Conservation (phyloP, 495 filamentous ascomycete species). For the Aspergillus homomorphus region DNA sequence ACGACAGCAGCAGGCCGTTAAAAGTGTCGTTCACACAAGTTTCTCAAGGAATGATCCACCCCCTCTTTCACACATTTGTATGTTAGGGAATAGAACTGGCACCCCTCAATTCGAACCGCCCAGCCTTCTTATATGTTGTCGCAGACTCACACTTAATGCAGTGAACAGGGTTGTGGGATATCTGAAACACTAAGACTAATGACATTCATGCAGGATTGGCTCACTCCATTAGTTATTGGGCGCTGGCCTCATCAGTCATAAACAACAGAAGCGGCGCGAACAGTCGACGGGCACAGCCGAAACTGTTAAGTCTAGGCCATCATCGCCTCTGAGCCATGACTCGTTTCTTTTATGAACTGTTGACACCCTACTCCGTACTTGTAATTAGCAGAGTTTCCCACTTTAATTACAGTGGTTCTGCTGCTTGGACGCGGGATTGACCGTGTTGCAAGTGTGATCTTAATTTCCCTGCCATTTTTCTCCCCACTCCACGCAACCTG, state of each 20-base stretch:
- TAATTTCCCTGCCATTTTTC: conserved; percentile 1
- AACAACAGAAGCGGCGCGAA: neutral
- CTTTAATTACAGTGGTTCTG: neutral
- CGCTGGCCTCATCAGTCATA: neutral
- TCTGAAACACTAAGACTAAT: neutral
- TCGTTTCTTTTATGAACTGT: neutral
- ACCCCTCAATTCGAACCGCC: too few species aligned
- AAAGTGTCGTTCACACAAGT: too few species aligned
- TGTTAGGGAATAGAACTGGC: too few species aligned
- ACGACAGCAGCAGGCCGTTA: too few species aligned
- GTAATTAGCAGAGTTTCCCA: neutral
- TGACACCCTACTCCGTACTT: too few species aligned
- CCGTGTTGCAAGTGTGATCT: neutral
- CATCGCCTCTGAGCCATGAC: neutral
- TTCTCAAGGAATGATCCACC: too few species aligned
- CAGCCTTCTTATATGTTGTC: too few species aligned
- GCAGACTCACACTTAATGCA: neutral
- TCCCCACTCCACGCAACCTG: conserved; percentile 7
- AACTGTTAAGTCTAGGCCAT: neutral
- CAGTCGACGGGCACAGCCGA: neutral
- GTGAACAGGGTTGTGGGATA: neutral
- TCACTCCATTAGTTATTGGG: neutral
- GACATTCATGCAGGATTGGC: neutral
- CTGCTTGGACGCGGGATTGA: neutral
- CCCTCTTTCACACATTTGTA: too few species aligned